Base-by-base conservation (phyloP, 805 yeast genomes). In the Yarrowia yakushimensis region DNA sequence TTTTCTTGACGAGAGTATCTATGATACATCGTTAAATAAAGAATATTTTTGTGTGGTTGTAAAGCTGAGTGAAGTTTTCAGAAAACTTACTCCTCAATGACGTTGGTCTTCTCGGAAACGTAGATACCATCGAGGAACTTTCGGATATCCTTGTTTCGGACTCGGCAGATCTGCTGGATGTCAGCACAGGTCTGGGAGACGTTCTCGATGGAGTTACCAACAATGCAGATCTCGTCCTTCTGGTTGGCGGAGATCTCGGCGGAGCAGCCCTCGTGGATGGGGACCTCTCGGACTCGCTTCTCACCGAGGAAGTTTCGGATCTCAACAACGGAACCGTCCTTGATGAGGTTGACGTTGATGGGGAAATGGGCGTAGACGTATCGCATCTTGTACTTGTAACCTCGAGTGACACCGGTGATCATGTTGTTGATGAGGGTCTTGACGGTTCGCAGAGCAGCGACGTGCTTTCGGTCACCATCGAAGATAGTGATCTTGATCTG, bases 311-410 rank as follows among this genome's bases (percentile, higher is more conserved):
- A 94, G 85, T 94, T 94, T 90, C 98, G 92, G 85, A 94, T 92
- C 85, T 94, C 98, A 73, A 93, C 88, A 75, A 75, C 84, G 69
- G 83, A 80, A 65, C 93, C 93, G 74, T 83, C 82, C 70, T 88
- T 90, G 77, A 88, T 78, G 71, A 91, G 79, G 85, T 92, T 93
- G 72, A 94, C 97, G 82, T 94, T 94, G 82, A 96, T 94, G 80
- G 99, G 99, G 97, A 94, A 94, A 90, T 94, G 99, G 87, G 99
- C 99, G 79, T 93, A 96, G 69, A 94, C 99, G 81, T 90, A 92
- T 86, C 98, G 91, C 97, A 94, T 88, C 89, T 94, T 94, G 94
- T 94, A 94, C 83, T 89, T 86, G 96, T 82, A 93, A 81, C 98
- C 99, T 84, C 86, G 86, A 79, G 99, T 94, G 78, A 94, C 99